Evolutionary conservation across 768 basidiomycete species (phyloP).

Genomic region (Kwoniella botswanensis): DNA sequence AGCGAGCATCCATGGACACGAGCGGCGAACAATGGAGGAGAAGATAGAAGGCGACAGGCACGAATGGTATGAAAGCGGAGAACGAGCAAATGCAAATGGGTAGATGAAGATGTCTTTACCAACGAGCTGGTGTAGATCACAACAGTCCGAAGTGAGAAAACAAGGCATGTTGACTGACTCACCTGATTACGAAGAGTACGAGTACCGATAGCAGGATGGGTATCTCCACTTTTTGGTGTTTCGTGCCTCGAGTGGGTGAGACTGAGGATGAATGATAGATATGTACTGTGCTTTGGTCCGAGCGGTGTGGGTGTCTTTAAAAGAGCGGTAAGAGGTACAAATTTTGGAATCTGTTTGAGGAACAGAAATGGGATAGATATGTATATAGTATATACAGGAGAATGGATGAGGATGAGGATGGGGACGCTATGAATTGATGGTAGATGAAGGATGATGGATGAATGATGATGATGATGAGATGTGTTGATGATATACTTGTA

Average conservation of each 20-base stretch:
- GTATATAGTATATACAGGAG: neutral
- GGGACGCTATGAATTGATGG: neutral
- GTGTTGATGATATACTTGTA: neutral
- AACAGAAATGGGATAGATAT: neutral
- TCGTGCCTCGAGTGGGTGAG: neutral
- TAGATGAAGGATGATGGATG: neutral
- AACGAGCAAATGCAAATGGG: neutral
- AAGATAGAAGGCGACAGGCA: neutral
- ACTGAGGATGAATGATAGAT: neutral
- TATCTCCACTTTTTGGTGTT: neutral
- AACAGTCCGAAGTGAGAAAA: neutral
- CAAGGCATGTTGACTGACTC: neutral
- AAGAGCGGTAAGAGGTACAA: neutral
- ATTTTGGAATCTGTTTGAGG: neutral
- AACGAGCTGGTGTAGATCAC: too few species aligned
- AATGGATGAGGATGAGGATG: neutral
- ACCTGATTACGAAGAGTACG: neutral
- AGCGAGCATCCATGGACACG: neutral
- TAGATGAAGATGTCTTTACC: neutral
- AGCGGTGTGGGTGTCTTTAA: conserved; percentile 1
- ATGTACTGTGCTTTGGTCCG: neutral
- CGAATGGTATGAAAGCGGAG: neutral
- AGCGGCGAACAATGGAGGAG: neutral
- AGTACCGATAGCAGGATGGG: neutral
- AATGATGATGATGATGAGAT: conserved; percentile 3